phyloP scores from a whole-genome alignment of 805 yeast species.

The Metschnikowia arizonensis region DNA sequence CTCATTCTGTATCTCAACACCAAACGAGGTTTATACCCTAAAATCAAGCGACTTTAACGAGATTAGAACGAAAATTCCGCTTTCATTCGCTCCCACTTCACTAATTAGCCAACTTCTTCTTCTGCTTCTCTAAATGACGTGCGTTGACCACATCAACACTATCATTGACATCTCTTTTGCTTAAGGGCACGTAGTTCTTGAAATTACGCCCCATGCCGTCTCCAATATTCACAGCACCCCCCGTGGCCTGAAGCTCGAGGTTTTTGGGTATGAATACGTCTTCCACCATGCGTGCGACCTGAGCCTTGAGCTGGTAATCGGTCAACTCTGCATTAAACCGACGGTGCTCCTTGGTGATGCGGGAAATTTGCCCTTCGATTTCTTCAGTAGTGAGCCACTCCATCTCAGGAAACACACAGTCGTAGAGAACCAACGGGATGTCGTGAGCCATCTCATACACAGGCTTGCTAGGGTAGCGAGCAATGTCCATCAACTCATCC shows the following conservation, averaged over 20 bases:
- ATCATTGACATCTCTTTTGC: conserved; percentile 54
- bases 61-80: too few species aligned
- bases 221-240: conserved; percentile 56
- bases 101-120: conserved; percentile 8
- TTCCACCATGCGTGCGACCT: conserved; percentile 49
- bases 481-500: conserved; percentile 53
- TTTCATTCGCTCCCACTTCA: too few species aligned
- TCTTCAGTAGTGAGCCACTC: conserved; percentile 53
- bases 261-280: conserved; percentile 17
- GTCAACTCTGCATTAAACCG: conserved; percentile 48
- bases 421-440: conserved; percentile 78
- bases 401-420: conserved; percentile 70
- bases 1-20: too few species aligned
- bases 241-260: conserved; percentile 9
- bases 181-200: conserved; percentile 53
- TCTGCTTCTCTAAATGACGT: conserved; percentile 49
- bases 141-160: conserved; percentile 67
- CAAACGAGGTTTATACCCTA: too few species aligned
- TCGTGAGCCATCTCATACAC: conserved; percentile 86
- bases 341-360: conserved; percentile 39
- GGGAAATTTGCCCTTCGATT: conserved; percentile 21
- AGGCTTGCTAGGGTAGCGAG: conserved; percentile 63
- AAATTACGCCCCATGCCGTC: conserved; percentile 69
- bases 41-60: too few species aligned
- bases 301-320: conserved; percentile 54